Evolutionary conservation across 78 protist species (phyloP).

Genomic region (Monosiga brevicollis): DNA sequence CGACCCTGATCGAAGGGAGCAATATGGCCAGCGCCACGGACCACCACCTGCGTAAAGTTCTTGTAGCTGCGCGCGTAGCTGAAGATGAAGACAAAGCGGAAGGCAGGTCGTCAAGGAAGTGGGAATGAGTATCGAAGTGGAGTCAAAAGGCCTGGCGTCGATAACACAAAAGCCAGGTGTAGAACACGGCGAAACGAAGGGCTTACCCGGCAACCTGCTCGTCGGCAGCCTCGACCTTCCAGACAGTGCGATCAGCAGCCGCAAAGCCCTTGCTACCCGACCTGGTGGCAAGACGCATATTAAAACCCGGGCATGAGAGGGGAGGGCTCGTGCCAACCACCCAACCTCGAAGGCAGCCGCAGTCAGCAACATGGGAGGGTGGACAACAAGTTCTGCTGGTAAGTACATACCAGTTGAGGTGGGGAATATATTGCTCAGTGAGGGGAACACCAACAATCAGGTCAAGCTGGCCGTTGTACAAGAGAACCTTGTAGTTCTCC

Average conservation of each 20-base stretch:
- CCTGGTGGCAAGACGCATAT: too few relatives aligned
- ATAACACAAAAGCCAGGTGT: too few relatives aligned
- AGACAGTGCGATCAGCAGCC: neutral
- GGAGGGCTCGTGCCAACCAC: too few relatives aligned
- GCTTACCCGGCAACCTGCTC: neutral
- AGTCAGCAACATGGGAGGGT: too few relatives aligned
- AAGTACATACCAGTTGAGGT: neutral
- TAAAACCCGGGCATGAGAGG: too few relatives aligned
- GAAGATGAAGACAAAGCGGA: neutral
- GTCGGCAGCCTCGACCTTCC: neutral
- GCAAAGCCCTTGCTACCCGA: neutral
- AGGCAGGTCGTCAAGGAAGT: neutral
- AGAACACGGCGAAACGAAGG: too few relatives aligned
- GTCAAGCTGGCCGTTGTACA: conserved; percentile 13
- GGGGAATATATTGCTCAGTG: neutral
- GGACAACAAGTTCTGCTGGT: too few relatives aligned
- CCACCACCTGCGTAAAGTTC: neutral
- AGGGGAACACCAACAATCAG: neutral
- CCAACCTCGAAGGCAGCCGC: too few relatives aligned
- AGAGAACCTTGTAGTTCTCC: conserved; percentile 6
- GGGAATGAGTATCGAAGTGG: neutral
- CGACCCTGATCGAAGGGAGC: neutral
- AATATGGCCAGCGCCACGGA: conserved; percentile 13
- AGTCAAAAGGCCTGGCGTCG: too few relatives aligned
- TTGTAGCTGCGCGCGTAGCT: neutral